Base-by-base conservation (phyloP, 225 moss, liverwort and hornwort genomes). In the Ulota crispa region DNA sequence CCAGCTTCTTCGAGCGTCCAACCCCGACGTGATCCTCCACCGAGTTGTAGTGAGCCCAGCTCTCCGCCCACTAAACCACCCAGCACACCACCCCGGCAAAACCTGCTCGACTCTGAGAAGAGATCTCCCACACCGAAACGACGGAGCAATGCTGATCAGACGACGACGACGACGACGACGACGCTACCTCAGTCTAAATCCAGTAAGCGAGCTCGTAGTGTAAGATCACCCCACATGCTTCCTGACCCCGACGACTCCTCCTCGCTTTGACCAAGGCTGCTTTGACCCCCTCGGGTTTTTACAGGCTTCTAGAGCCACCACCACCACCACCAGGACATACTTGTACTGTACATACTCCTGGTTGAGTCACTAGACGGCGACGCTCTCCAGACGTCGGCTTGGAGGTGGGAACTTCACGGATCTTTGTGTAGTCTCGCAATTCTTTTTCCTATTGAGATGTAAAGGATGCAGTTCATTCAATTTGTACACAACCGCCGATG, bases 41-140 rank as follows among this genome's bases (percentile, higher is more conserved):
- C 83, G 30, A 85, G 83, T 65, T 64, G 63, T 31, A 84, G 82
- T 70, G 90, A 90, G 80, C 18, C 78, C 0, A 82, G 67, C 52
- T 90, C 90, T 32, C 83, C 90, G 41, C 87, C 90, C 9, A 81
- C 90, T 3, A 83, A 72, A 81, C 78, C 83, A 63, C 83, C 87
- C 8, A 8, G 61, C 32, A 85, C 83, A 21, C 86, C 90, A 1
- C 87, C 87, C 43, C 41, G 81, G 31, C 75, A 77, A 77, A 81
- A 54, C 79, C 56, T 77, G 26, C 68, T 81, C 11, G 87, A 86
- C 23, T 73, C 54, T 0, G 81, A 83, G 72, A 82, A 72, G 79
- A 85, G 68, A 76, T 27, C 55, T 23, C 79, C 72, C 7, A 36
- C 83, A 0, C 76, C 81, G 11, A 85, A 83, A 67, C 78, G 87